Base-by-base conservation (phyloP, 495 filamentous ascomycete species). In the Rostrohypoxylon terebratum region DNA sequence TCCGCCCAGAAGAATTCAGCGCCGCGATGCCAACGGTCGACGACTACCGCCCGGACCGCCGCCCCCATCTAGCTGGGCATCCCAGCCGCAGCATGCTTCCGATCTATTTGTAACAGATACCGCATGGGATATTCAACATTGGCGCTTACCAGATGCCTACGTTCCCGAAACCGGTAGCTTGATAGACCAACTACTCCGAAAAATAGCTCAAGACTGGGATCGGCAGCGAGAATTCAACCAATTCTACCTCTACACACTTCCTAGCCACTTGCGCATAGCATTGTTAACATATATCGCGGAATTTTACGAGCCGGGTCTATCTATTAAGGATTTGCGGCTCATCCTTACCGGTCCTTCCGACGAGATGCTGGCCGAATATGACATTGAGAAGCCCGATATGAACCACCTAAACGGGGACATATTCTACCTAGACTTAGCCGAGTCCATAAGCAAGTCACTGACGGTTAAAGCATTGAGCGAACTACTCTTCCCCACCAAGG, bases 41-140 rank as follows among this genome's bases (percentile, higher is more conserved):
- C 84, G 88, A 63, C 77, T 83, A 14, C 86, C 87, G 0, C 81
- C 91, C 1, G 93, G 92, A 0, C 92, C 93, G 3, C 85, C 91
- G 8, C 83, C 92, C 18, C 93, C 93, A 1, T 83, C 82, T 31
- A 93, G 91, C 73, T 96, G 93, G 93, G 73, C 91, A 10, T 74
- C 79, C 38, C 54, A 65, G 54, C 71, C 80, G n/a, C 67, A 63
- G 31, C 53, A 77, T 63, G 70, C 74, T n/a, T 59, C 63, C 48
- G 9, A 48, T 59, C 45, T 61, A 23, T 16, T 70, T 51, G 45
- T 42, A 18, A 21, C 18, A 20, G 45, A 66, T 28, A 48, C 23
- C 11, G 54, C 9, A 16, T 51, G 63, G 9, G 60, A 53, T 4
- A 63, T 66, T 16, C 63, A 67, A 16, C 68, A 72, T 25, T 79